These are phyloP conservation scores for Botrytis byssoidea DNA, from an alignment of 2,329 filamentous ascomycete species.

Conservation along the genomic window DNA sequence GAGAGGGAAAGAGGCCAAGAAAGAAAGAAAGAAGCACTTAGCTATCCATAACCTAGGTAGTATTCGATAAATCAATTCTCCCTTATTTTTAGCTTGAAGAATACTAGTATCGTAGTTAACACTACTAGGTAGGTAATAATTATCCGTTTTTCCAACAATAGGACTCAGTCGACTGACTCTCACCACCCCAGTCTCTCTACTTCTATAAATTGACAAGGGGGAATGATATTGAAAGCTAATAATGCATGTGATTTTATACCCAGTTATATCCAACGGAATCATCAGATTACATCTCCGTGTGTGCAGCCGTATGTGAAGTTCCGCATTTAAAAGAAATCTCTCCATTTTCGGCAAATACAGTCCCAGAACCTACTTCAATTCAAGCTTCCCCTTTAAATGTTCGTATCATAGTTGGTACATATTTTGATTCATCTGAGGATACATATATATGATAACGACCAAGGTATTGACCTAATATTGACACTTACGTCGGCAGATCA, in stretches of 20 bases:
- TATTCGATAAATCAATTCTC: not conserved
- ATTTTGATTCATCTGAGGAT: not conserved
- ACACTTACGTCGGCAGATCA: not conserved
- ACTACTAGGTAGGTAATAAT: not conserved
- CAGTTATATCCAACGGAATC: conserved; percentile 9
- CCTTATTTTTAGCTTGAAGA: not conserved
- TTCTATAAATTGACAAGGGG: not conserved
- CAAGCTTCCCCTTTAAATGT: not conserved
- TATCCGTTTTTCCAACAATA: not conserved
- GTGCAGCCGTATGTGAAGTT: not conserved
- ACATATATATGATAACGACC: not conserved
- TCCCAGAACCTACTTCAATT: not conserved
- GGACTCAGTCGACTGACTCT: not conserved
- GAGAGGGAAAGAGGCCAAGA: accelerated
- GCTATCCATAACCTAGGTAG: too few relatives aligned
- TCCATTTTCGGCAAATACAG: not conserved
- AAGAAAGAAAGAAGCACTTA: too few relatives aligned
- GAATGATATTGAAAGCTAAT: not conserved
- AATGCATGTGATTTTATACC: conserved; percentile 6
- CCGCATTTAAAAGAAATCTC: conserved; percentile 1
- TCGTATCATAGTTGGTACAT: not conserved
- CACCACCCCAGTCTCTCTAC: not conserved
- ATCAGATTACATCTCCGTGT: conserved; percentile 3
- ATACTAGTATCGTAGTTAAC: not conserved
- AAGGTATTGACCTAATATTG: not conserved